Evolutionary conservation across 306 rosid species (phyloP), one percentile per base, ranked within the genome.

Genomic region (Medicago ruthenica): DNA sequence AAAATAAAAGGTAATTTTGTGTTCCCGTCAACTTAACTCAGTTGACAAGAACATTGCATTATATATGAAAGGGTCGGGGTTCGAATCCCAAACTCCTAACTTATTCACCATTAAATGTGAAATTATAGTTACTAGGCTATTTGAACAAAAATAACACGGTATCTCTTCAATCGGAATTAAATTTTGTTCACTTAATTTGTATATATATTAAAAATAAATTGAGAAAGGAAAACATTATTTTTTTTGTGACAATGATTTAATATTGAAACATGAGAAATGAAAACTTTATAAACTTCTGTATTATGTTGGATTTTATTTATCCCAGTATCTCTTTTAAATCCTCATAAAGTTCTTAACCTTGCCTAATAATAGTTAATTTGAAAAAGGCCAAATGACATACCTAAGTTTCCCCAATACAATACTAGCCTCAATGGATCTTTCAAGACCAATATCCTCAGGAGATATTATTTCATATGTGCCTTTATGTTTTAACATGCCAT

Each of bases 401-500:
- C 99, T 95, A 41, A 95, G 99, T 76, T 90, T 95, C 34, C 99
- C 99, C 7, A 95, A 80, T 60, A 92, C 97, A 61, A 95, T 89
- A 20, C 92, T 92, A 84, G 93, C 87, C 75, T 80, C 97, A 13
- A 66, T 62, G 20, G 85, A 42, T 83, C 91, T 87, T 76, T 92
- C 93, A 5, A 79, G 54, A 40, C 97, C 97, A 77, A 95, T 92
- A 57, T 86, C 97, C 81, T 85, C 92, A 7, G 97, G 99, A 74
- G 93, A 67, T 75, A 95, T 90, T 68, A 92, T 95, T 82, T 95
- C 92, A 76, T 95, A 95, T 12, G 99, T 95, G 24, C 86, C 87
- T 80, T 83, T 92, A 79, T 95, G 93, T 79, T 95, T 95, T 62
- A 95, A 88, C 96, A 90, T 90, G 63, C 99, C 99, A 90, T 95